A percentile compares a stretch with the other conserved stretches of the same genome.
Conservation (phyloP, 179 eudicot species). For the Corrigiola litoralis region DNA sequence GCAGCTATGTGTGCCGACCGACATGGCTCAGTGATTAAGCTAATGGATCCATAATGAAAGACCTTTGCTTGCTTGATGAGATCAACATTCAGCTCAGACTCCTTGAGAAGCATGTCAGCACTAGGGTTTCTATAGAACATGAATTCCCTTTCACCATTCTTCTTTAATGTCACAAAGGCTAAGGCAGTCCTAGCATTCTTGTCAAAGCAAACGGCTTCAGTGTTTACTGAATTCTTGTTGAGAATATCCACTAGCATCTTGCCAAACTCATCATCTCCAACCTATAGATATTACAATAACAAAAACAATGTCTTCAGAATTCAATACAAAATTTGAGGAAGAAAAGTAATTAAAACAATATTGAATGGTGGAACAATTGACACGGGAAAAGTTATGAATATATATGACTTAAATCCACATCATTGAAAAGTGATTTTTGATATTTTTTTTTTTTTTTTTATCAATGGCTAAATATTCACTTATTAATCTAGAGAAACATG, state of each 20-base stretch:
- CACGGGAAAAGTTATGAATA: too few species aligned
- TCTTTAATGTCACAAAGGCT: constrained; percentile 45
- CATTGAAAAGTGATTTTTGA: too few species aligned
- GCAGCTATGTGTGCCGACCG: constrained; percentile 51
- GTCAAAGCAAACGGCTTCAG: constrained; percentile 38
- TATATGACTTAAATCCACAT: too few species aligned
- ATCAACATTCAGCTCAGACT: constrained; percentile 34
- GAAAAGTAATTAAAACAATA: too few species aligned
- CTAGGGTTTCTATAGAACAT: constrained; percentile 67
- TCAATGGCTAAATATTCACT: too few species aligned
- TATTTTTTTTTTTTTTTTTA: too few species aligned
- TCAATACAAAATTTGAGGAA: too few species aligned
- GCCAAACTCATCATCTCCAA: constrained; percentile 59
- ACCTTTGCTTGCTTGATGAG: constrained; percentile 43
- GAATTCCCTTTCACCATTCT: constrained; percentile 51
- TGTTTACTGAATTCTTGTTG: constrained; percentile 40
- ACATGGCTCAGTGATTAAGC: constrained; percentile 51
- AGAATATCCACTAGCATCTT: constrained; percentile 47
- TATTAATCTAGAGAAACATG: too few species aligned
- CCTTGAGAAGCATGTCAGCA: constrained; percentile 51
- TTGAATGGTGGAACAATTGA: too few species aligned
- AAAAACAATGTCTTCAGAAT: too few species aligned
- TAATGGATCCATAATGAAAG: constrained; percentile 59
- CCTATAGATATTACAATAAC: too few species aligned
- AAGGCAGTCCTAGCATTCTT: constrained; percentile 47